These are phyloP conservation scores for Verticillium nonalfalfae DNA, from an alignment of 2,329 filamentous ascomycete genomes.

Conservation along the genomic window DNA sequence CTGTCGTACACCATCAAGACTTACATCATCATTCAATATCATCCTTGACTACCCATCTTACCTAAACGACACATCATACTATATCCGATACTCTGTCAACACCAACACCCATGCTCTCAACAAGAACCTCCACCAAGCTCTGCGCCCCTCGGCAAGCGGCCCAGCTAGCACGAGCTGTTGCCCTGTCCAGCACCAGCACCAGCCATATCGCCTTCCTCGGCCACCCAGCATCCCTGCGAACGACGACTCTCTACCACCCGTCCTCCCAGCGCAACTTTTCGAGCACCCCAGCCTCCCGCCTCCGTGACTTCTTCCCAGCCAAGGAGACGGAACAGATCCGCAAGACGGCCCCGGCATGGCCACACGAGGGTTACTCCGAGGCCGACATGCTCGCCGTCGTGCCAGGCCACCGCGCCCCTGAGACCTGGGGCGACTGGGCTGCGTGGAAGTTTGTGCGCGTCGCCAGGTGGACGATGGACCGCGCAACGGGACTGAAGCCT, in stretches of 20 bases:
- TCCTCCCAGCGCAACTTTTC: conserved; percentile 35
- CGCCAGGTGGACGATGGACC: conserved; percentile 74
- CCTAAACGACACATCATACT: neutral
- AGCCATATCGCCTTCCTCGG: conserved; percentile 10
- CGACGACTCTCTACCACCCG: conserved; percentile 15
- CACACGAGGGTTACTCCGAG: conserved; percentile 67
- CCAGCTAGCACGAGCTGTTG: conserved; percentile 15
- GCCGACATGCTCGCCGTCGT: conserved; percentile 70
- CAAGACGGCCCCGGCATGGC: conserved; percentile 60
- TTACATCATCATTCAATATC: neutral
- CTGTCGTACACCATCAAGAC: neutral
- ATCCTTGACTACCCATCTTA: neutral
- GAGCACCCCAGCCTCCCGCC: conserved; percentile 35
- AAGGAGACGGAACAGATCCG: conserved; percentile 56
- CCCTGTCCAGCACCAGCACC: conserved; percentile 7
- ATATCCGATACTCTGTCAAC: neutral
- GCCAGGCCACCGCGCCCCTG: conserved; percentile 70
- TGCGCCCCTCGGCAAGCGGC: conserved; percentile 18
- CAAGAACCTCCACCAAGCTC: conserved; percentile 16
- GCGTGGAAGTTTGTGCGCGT: conserved; percentile 73
- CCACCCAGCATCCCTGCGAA: conserved; percentile 18
- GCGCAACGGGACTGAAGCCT: conserved; percentile 67
- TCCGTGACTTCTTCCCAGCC: conserved; percentile 57
- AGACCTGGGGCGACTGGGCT: conserved; percentile 68
- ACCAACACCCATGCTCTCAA: conserved; percentile 18